Conservation (phyloP, 2,329 filamentous ascomycete genomes). For the Fusarium veterinarium region DNA sequence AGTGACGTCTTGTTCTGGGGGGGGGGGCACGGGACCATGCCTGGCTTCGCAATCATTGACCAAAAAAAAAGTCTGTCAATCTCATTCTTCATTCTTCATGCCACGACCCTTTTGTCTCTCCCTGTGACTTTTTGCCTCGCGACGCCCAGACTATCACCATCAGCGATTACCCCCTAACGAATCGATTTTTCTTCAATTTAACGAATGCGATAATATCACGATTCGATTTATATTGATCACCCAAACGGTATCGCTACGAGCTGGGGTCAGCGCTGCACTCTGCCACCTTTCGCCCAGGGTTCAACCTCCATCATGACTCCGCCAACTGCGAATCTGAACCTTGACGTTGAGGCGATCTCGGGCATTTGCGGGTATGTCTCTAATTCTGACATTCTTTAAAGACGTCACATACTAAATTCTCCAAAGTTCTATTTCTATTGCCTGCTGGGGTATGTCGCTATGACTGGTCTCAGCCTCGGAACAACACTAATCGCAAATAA, state of each 20-base stretch:
- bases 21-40: conserved; percentile 34
- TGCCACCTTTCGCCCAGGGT: conserved; percentile 32
- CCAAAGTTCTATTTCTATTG: conserved; percentile 88
- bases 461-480: conserved; percentile 1
- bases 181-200: background rate
- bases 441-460: conserved; percentile 75
- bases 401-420: conserved; percentile 19
- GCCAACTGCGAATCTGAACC: conserved; percentile 68
- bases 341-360: conserved; percentile 90
- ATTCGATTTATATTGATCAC: background rate
- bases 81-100: conserved; percentile 7
- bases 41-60: conserved; percentile 32
- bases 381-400: conserved; percentile 44
- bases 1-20: conserved; percentile 41
- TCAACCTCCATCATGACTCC: conserved; percentile 59
- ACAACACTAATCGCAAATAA: conserved; percentile 38
- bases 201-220: conserved; percentile 20
- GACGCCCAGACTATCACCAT: background rate
- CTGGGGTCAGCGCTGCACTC: conserved; percentile 22
- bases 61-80: conserved; percentile 43
- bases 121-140: conserved; percentile 28
- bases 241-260: conserved; percentile 9
- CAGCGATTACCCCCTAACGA: background rate
- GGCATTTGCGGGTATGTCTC: conserved; percentile 83
- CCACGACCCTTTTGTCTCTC: conserved; percentile 31